Conservation (phyloP, 805 yeast species). For the Hanseniaspora singularis region DNA sequence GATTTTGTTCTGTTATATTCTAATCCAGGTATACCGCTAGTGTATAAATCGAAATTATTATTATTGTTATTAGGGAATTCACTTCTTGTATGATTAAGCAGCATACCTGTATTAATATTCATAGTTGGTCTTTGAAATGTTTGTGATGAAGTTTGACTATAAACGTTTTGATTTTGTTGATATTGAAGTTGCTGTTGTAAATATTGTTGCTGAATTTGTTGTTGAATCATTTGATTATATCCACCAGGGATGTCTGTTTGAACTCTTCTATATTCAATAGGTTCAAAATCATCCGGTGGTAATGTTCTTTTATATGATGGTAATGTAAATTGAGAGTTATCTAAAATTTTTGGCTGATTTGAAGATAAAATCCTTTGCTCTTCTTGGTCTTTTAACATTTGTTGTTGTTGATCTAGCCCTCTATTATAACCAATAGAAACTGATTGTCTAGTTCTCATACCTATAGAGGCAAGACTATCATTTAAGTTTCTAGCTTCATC, state of each 20-base stretch:
- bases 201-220: conserved; percentile 10
- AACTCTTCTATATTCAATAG: conserved; percentile 14
- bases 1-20: conserved; percentile 12
- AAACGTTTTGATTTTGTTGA: conserved; percentile 5
- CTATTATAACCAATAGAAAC: conserved; percentile 48
- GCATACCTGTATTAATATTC: conserved; percentile 13
- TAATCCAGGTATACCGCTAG: conserved; percentile 6
- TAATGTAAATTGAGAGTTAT: conserved; percentile 9
- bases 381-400: conserved; percentile 2
- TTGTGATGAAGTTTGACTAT: not conserved
- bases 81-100: not conserved
- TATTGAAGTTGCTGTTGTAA: conserved; percentile 11
- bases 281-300: conserved; percentile 10
- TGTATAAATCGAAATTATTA: not conserved
- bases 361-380: not conserved
- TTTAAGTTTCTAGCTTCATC: conserved; percentile 5
- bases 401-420: not conserved
- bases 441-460: conserved; percentile 61
- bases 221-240: conserved; percentile 8
- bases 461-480: conserved; percentile 40
- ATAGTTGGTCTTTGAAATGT: conserved; percentile 10
- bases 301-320: conserved; percentile 13
- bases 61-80: not conserved
- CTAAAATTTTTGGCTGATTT: conserved; percentile 7
- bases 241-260: conserved; percentile 16